Percentiles rank a stretch among this genome's conserved stretches.
Evolutionary conservation across 257 asterid genomes (phyloP).

Genomic region (Fraxinus anomala): DNA sequence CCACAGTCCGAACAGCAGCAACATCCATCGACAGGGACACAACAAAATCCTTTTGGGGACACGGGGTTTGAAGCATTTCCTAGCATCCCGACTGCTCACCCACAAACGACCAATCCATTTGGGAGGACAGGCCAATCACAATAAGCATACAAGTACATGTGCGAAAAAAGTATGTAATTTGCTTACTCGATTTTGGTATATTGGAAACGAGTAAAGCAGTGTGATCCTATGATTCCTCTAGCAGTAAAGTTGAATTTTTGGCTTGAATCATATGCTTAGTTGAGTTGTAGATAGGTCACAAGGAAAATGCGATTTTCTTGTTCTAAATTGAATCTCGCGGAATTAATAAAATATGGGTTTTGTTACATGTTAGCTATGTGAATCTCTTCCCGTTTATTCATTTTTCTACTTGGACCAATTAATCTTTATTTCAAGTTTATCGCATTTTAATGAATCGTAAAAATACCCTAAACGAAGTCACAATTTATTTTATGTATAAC

Average conservation of each 20-base stretch:
- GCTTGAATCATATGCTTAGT: neutral
- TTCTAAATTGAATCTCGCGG: too few species aligned
- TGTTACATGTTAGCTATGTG: too few species aligned
- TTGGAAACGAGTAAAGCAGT: neutral
- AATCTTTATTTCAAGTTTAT: too few species aligned
- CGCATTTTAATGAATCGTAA: too few species aligned
- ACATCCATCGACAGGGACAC: slow-evolving; percentile 37
- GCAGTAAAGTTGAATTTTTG: neutral
- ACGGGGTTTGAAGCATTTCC: slow-evolving; percentile 40
- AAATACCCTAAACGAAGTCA: too few species aligned
- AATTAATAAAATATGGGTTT: too few species aligned
- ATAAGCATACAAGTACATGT: slow-evolving; percentile 1
- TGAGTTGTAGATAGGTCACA: neutral
- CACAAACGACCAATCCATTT: slow-evolving; percentile 71
- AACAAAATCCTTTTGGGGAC: slow-evolving; percentile 79
- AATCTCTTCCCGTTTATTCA: too few species aligned
- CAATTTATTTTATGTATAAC: too few species aligned
- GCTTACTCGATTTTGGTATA: neutral
- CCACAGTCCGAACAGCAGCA: slow-evolving; percentile 52
- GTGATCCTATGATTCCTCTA: neutral
- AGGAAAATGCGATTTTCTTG: neutral
- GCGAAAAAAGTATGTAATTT: neutral
- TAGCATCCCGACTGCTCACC: slow-evolving; percentile 42
- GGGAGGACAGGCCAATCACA: slow-evolving; percentile 63
- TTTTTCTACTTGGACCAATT: too few species aligned